phyloP scores from a whole-genome alignment of 441 rosid genomes.

The Populus hybrid region DNA sequence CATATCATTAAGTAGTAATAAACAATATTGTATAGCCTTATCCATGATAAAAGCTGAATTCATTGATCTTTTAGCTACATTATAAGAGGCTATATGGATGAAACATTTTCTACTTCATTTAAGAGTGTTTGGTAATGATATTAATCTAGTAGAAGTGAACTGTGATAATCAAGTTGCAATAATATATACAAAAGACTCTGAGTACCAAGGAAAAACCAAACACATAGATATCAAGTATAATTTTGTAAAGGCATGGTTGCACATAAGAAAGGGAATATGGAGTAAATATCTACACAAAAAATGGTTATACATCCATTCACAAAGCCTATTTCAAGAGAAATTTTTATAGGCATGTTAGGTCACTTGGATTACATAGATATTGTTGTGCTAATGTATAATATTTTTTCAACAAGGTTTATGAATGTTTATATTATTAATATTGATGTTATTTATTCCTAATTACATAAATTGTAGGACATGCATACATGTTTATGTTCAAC shows the following conservation, averaged over 20 bases:
- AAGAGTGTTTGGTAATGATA: too few relatives aligned
- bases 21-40: neutral
- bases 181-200: neutral
- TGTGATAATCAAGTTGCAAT: slow-evolving; percentile 6
- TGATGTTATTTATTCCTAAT: too few relatives aligned
- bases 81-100: neutral
- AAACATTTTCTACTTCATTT: neutral
- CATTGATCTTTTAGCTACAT: too few relatives aligned
- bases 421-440: too few relatives aligned
- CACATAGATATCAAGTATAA: slow-evolving; percentile 7
- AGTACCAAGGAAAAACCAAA: neutral
- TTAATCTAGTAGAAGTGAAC: neutral
- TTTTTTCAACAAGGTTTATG: too few relatives aligned
- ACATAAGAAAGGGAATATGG: slow-evolving; percentile 9
- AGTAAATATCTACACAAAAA: neutral
- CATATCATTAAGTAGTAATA: slow-evolving; percentile 14
- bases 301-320: slow-evolving; percentile 7
- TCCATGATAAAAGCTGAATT: too few relatives aligned
- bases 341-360: neutral
- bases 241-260: neutral
- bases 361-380: too few relatives aligned
- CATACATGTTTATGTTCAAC: too few relatives aligned
- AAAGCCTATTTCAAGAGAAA: slow-evolving; percentile 5
- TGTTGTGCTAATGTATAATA: too few relatives aligned
- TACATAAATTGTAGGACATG: too few relatives aligned